Conservation (phyloP, 2,329 filamentous ascomycete genomes). For the Colletotrichum tropicicola region DNA sequence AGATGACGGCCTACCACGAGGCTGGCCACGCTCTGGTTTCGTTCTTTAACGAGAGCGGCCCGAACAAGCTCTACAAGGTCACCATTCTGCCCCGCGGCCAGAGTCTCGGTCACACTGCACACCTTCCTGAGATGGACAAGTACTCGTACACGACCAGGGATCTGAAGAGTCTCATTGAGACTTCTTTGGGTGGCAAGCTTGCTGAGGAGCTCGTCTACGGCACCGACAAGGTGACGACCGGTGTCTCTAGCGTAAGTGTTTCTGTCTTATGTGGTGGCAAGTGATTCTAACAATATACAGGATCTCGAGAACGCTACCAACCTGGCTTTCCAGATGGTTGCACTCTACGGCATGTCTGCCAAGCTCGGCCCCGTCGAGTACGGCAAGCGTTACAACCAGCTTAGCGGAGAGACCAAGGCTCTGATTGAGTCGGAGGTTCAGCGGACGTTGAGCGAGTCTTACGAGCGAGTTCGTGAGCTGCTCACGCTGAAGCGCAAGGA, state of each 20-base stretch:
- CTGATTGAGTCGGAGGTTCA: constrained; percentile 91
- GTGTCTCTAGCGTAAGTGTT: constrained; percentile 76
- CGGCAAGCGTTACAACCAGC: constrained; percentile 77
- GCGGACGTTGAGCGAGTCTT: constrained; percentile 82
- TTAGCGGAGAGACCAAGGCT: constrained; percentile 87
- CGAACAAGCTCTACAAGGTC: constrained; percentile 90
- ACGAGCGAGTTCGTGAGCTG: constrained; percentile 76
- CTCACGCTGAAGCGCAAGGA: constrained; percentile 81
- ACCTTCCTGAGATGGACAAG: constrained; percentile 90
- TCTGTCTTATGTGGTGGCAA: background rate
- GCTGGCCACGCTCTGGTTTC: constrained; percentile 93
- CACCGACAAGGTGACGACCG: constrained; percentile 88
- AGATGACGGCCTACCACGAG: constrained; percentile 96
- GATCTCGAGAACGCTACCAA: constrained; percentile 86
- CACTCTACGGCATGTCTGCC: constrained; percentile 87
- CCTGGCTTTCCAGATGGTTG: constrained; percentile 88
- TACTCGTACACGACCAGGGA: constrained; percentile 89
- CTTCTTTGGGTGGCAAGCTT: constrained; percentile 86
- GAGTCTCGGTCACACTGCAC: constrained; percentile 86
- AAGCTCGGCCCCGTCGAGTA: constrained; percentile 92
- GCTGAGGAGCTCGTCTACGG: constrained; percentile 94
- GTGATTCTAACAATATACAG: constrained; percentile 52
- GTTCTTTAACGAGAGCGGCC: constrained; percentile 78
- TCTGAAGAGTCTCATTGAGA: constrained; percentile 81
- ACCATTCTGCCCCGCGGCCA: constrained; percentile 94